Evolutionary conservation across 345 rosid species (phyloP).

Genomic region (Aethionema arabicum): DNA sequence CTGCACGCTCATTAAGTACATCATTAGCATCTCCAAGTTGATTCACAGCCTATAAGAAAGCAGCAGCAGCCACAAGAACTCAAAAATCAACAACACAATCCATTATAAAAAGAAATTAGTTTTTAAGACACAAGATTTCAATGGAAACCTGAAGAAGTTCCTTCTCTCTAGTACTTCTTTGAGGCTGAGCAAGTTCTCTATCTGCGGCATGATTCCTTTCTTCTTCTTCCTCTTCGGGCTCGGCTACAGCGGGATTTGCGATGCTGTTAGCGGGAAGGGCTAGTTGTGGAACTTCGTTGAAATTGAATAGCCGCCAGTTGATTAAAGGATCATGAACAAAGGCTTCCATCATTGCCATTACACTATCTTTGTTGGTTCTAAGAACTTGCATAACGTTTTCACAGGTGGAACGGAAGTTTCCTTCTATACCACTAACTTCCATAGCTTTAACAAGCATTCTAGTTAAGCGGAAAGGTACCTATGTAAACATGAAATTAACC

Average conservation of each 20-base stretch:
- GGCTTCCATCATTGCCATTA: slow-evolving; percentile 99
- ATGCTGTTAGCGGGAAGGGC: slow-evolving; percentile 57
- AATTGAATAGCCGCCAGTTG: slow-evolving; percentile 98
- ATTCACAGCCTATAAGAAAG: slow-evolving; percentile 69
- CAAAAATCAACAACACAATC: neutral
- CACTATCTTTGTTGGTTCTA: slow-evolving; percentile 84
- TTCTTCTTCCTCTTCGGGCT: slow-evolving; percentile 51
- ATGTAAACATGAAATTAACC: slow-evolving; percentile 11
- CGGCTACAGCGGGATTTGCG: slow-evolving; percentile 61
- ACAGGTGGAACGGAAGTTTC: slow-evolving; percentile 89
- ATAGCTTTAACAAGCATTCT: slow-evolving; percentile 99
- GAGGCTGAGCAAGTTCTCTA: slow-evolving; percentile 84
- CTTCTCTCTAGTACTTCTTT: slow-evolving; percentile 86
- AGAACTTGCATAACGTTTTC: slow-evolving; percentile 98
- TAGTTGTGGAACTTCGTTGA: slow-evolving; percentile 95
- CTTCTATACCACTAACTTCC: slow-evolving; percentile 99
- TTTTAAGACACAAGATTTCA: neutral
- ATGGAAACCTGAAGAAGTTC: slow-evolving; percentile 84
- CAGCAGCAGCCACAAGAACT: slow-evolving; percentile 20
- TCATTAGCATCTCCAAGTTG: slow-evolving; percentile 98
- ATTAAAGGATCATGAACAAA: slow-evolving; percentile 99
- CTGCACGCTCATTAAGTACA: slow-evolving; percentile 91
- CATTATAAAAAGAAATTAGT: neutral
- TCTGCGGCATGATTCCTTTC: slow-evolving; percentile 42
- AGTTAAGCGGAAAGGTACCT: slow-evolving; percentile 98